Evolutionary conservation across 768 basidiomycete genomes (phyloP).

Genomic region (Auricularia cornea): DNA sequence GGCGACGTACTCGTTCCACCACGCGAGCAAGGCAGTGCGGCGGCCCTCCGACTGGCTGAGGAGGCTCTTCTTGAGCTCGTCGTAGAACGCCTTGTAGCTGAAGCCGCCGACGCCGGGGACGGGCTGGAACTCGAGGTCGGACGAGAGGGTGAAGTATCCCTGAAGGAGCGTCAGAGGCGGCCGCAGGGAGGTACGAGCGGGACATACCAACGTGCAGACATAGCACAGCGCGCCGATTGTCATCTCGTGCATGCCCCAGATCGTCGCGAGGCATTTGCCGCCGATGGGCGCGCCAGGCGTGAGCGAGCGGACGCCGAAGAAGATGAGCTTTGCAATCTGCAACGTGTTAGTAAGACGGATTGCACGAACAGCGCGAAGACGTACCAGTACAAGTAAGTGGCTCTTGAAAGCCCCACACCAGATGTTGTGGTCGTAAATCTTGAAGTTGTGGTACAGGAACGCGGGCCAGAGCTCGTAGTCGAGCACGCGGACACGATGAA

Average conservation of each 20-base stretch:
- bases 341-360: not conserved
- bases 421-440: not conserved
- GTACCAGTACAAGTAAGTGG: not conserved
- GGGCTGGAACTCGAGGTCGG: not conserved
- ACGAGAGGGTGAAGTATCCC: not conserved
- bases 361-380: not conserved
- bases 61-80: not conserved
- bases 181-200: not conserved
- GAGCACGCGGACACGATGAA: not conserved
- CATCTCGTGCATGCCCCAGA: not conserved
- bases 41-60: not conserved
- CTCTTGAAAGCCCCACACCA: not conserved
- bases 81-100: not conserved
- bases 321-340: not conserved
- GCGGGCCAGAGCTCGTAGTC: not conserved
- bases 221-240: not conserved
- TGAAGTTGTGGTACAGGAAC: not conserved
- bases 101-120: not conserved
- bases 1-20: not conserved
- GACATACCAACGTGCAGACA: not conserved
- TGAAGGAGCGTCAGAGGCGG: not conserved
- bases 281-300: not conserved
- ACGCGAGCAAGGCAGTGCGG: not conserved
- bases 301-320: not conserved
- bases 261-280: not conserved